Evolutionary conservation across 345 rosid species (phyloP), one percentile per base, ranked within the genome.

Genomic region (Xanthoceras sorbifolium): DNA sequence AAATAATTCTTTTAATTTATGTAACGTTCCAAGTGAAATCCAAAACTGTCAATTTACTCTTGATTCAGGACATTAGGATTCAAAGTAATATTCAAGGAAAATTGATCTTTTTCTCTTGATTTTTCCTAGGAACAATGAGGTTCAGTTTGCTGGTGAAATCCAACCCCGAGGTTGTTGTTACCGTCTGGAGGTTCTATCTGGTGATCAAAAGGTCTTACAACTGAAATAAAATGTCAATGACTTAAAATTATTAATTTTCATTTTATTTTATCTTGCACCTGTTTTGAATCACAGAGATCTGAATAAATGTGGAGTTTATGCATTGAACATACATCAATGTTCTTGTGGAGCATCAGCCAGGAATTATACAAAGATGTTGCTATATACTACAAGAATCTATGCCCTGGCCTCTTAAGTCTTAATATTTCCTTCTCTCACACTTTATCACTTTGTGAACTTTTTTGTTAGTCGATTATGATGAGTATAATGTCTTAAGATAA

Each of bases 71-170:
- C 54, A 69, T 28, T 15, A 67, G 46, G 15, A 54, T 12, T 48
- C 7, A n/a, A 22, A 57, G 3, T 34, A 6, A n/a, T 32, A 22
- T 28, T 29, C 4, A 0, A 52, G 10, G 42, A 44, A 63, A 10
- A 66, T 17, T 46, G 4, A 12, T 65, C 7, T 72, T 67, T 26
- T 34, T 67, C 29, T 12, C 57, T 0, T 69, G 38, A 57, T 79
- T 52, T 71, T 22, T 50, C 34, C 12, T 74, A 89, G 99, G 90
- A 95, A 95, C 76, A 93, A 93, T 85, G 96, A 95, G 82, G 97
- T 93, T 77, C 98, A 95, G 84, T 95, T 93, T 85, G 99, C 98
- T 0, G 99, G 98, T 14, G 98, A 93, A 88, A 88, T 94, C 74
- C 98, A 93, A 82, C 85, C 90, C 6, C 82, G 85, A 54, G 98